These are phyloP conservation scores for Auricularia sp. DNA, from an alignment of 768 basidiomycete species.

Conservation along the genomic window DNA sequence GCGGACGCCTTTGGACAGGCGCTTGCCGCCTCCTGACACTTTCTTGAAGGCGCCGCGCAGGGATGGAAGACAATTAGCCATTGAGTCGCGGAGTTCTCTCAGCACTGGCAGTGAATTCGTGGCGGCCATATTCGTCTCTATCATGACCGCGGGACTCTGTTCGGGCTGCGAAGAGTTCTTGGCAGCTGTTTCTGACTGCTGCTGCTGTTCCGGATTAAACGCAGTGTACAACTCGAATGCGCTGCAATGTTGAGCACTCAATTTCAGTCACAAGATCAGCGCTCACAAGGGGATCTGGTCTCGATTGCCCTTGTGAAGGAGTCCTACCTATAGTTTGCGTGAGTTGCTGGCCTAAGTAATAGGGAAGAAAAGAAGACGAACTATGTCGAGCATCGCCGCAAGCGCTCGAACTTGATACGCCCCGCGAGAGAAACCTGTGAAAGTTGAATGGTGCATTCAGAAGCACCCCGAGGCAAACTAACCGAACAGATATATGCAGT, in stretches of 20 bases:
- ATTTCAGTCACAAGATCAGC: not conserved
- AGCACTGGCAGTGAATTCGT: too few relatives aligned
- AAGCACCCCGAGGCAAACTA: not conserved
- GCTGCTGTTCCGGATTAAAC: too few relatives aligned
- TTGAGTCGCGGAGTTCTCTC: conserved; percentile 4
- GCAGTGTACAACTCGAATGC: conserved; percentile 30
- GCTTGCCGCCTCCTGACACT: too few relatives aligned
- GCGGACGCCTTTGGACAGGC: too few relatives aligned
- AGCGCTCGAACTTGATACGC: conserved; percentile 13
- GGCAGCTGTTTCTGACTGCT: too few relatives aligned
- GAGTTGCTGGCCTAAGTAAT: too few relatives aligned
- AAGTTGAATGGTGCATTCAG: not conserved
- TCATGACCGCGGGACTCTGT: too few relatives aligned
- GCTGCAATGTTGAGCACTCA: conserved; percentile 11
- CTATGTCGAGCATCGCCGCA: conserved; percentile 34
- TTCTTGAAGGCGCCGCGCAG: too few relatives aligned
- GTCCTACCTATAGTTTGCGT: conserved; percentile 25
- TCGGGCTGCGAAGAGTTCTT: too few relatives aligned
- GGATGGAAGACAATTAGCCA: too few relatives aligned
- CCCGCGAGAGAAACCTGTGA: conserved; percentile 4
- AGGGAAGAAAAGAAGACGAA: not conserved
- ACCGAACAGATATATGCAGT: conserved; percentile 35
- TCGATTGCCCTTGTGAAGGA: conserved; percentile 30
- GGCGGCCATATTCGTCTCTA: too few relatives aligned
- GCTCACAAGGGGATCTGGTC: conserved; percentile 31